Percentiles rank a stretch among this genome's conserved stretches.
Conservation (phyloP, 257 asterid species). For the Cynanchum wilfordii region DNA sequence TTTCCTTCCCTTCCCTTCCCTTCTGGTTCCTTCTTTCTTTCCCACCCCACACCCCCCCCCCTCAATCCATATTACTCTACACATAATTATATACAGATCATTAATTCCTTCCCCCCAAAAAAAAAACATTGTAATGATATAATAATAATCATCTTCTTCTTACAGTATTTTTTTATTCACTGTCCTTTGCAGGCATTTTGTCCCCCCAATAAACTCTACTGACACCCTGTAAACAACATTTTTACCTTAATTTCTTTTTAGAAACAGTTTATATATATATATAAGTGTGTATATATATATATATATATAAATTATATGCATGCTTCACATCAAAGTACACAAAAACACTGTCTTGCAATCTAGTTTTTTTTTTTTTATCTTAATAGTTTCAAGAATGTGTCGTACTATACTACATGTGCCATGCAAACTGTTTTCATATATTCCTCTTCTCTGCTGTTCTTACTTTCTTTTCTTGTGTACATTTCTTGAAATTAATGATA, state of each 20-base stretch:
- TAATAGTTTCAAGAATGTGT: conserved; percentile 7
- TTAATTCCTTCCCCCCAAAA: conserved; percentile 13
- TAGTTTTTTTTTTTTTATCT: conserved; percentile 8
- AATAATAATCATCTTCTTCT: conserved; percentile 66
- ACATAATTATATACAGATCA: conserved; percentile 55
- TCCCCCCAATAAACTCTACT: too few species aligned
- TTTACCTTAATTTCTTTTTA: too few species aligned
- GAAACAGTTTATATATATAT: too few species aligned
- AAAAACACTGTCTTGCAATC: conserved; percentile 29
- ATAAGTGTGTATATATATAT: too few species aligned
- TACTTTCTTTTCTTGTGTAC: not conserved
- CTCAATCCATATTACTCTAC: conserved; percentile 19
- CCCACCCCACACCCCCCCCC: too few species aligned
- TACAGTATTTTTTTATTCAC: conserved; percentile 37
- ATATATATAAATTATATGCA: not conserved
- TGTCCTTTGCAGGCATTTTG: conserved; percentile 51
- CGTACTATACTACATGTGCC: conserved; percentile 25
- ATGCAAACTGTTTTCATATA: conserved; percentile 23
- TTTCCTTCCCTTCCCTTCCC: not conserved
- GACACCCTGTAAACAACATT: too few species aligned
- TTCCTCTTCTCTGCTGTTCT: not conserved
- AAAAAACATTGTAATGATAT: conserved; percentile 58
- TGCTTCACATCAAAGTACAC: conserved; percentile 48
- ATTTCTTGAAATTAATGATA: not conserved
- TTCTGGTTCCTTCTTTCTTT: conserved; percentile 32